Base-by-base conservation (phyloP, 192 early-diverging fungal species). In the Backusella parvicylindrica region DNA sequence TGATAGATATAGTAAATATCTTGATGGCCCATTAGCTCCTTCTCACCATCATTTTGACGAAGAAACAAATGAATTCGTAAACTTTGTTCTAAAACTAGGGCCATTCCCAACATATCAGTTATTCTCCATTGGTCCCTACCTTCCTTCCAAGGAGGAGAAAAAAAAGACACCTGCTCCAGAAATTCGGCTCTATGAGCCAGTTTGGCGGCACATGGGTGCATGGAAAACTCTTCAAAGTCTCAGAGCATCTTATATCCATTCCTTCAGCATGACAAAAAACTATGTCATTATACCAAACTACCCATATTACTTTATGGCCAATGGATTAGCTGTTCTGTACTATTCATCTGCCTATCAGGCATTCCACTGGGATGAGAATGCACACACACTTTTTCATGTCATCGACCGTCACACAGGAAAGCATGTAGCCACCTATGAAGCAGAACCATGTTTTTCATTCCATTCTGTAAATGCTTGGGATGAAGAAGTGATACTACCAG, bases 401-500 rank as follows among this genome's bases (percentile, higher is more conserved):
- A 70, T 87, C 30, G 79, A 81, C 28, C 78, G 84, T 21, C 70
- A 75, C 12, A 65, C 72, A 41, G 74, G 82, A 16, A 56, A 74
- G 0, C 78, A 84, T 63, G 79, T 87, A 4, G 85, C 82, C 23
- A 78, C 82, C 0, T 87, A 85, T 70, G 78, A 81, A 31, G 63
- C 73, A 18, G 82, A 77, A 1, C 69, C 84, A n/a, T 83, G 76
- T 16, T 87, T 84, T 67, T 53, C 82, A 16, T 81, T 86, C 73
- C 86, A 87, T 73, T 77, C 79, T 65, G 77, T 78, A 28, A 85
- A 87, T 67, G 86, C 84, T 0, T 87, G 75, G 72, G 86, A 87
- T 47, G 79, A 82, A 37, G 74, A 73, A 11, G 67, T 73, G 0
- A 28, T 28, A 21, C 28, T 70, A 23, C 75, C 73, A 65, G 84